phyloP scores from a whole-genome alignment of 768 basidiomycete species.

The Russula sp. region DNA sequence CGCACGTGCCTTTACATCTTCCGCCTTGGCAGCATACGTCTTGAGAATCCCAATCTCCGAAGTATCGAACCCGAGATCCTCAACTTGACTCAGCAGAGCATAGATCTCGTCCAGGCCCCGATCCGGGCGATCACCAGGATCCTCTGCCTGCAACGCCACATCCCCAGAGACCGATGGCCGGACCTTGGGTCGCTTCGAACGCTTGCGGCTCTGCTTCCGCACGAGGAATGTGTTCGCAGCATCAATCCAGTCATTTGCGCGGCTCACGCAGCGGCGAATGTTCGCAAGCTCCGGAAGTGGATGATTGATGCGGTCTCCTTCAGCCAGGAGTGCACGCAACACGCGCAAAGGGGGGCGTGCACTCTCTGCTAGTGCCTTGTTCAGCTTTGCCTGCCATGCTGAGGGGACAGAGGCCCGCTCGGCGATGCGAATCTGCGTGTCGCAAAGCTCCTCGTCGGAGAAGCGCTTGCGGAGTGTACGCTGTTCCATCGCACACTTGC shows the following conservation, averaged over 20 bases:
- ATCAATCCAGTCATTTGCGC: conserved; percentile 87
- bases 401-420: conserved; percentile 68
- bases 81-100: conserved; percentile 60
- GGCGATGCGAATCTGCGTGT: conserved; percentile 55
- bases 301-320: conserved; percentile 82
- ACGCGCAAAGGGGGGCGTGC: conserved; percentile 67
- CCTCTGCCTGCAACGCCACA: conserved; percentile 37
- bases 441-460: conserved; percentile 67
- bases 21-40: conserved; percentile 51
- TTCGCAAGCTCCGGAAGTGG: conserved; percentile 61
- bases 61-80: conserved; percentile 76
- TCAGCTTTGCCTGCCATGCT: conserved; percentile 68
- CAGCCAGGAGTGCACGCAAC: conserved; percentile 74
- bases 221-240: conserved; percentile 69
- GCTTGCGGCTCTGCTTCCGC: conserved; percentile 74
- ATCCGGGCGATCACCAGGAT: conserved; percentile 64
- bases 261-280: conserved; percentile 70
- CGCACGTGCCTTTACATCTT: conserved; percentile 55
- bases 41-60: conserved; percentile 59
- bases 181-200: conserved; percentile 52
- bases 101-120: conserved; percentile 65
- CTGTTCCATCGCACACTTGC: conserved; percentile 51
- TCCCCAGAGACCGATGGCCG: conserved; percentile 32
- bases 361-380: conserved; percentile 57
- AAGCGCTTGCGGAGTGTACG: conserved; percentile 72